These are phyloP conservation scores for Amanita molliuscula DNA, from an alignment of 768 basidiomycete genomes.

Conservation along the genomic window DNA sequence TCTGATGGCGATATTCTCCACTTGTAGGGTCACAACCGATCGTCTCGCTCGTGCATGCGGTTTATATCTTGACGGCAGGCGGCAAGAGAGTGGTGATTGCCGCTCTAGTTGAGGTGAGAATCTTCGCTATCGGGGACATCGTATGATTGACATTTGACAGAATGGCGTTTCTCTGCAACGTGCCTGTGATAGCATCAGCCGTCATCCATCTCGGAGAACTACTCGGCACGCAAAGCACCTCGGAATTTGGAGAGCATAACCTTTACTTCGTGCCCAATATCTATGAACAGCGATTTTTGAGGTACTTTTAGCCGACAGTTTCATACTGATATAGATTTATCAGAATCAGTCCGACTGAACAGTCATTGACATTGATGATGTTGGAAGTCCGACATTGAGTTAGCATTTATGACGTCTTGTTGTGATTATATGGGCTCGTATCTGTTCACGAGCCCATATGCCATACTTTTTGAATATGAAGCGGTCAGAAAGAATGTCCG, in stretches of 20 bases:
- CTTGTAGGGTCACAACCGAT: slow-evolving; percentile 40
- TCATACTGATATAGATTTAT: too few species aligned
- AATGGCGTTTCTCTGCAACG: slow-evolving; percentile 24
- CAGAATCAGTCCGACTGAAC: too few species aligned
- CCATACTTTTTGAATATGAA: too few species aligned
- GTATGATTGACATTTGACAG: slow-evolving; percentile 9
- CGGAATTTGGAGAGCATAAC: neutral
- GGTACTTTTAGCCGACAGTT: neutral
- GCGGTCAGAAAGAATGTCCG: too few species aligned
- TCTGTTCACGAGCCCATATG: too few species aligned
- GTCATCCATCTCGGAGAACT: slow-evolving; percentile 12
- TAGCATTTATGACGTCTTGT: too few species aligned
- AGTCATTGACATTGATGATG: too few species aligned
- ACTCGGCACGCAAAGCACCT: neutral
- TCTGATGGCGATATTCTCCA: slow-evolving; percentile 42
- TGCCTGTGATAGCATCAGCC: slow-evolving; percentile 27
- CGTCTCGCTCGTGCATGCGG: slow-evolving; percentile 36
- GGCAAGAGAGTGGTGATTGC: slow-evolving; percentile 22
- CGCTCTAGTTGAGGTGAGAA: slow-evolving; percentile 32
- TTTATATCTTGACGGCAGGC: slow-evolving; percentile 24
- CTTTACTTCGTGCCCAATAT: neutral
- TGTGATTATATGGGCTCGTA: too few species aligned
- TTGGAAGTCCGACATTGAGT: too few species aligned
- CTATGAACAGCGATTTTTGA: neutral
- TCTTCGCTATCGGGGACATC: neutral